Evolutionary conservation across 2,329 filamentous ascomycete species (phyloP).

Genomic region (Ophiognomonia clavigignenti-juglandacearum): DNA sequence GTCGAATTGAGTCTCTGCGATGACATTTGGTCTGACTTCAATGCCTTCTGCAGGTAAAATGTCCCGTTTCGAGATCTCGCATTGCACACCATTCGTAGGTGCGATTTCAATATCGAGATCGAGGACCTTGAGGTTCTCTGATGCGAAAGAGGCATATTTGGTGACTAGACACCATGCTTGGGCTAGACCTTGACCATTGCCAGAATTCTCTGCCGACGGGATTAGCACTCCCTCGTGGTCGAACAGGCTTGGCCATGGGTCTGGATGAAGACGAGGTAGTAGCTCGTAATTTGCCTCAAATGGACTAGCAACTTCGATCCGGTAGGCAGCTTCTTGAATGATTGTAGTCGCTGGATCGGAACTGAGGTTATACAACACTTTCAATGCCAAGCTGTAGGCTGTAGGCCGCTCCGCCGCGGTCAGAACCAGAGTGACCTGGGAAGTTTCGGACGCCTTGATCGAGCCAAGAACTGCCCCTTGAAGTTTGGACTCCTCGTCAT

Average conservation of each 20-base stretch:
- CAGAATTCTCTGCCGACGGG: slow-evolving; percentile 19
- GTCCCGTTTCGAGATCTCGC: slow-evolving; percentile 39
- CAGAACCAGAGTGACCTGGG: slow-evolving; percentile 42
- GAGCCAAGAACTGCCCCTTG: slow-evolving; percentile 38
- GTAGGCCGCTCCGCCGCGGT: slow-evolving; percentile 45
- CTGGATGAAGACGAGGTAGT: slow-evolving; percentile 69
- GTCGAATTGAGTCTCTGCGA: slow-evolving; percentile 68
- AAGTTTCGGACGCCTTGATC: slow-evolving; percentile 41
- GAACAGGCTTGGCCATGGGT: slow-evolving; percentile 87
- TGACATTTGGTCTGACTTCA: slow-evolving; percentile 58
- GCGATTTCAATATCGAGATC: slow-evolving; percentile 54
- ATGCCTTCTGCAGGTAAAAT: slow-evolving; percentile 36
- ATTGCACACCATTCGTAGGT: slow-evolving; percentile 52
- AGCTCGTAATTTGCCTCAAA: slow-evolving; percentile 94
- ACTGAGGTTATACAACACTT: slow-evolving; percentile 70
- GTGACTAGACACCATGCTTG: slow-evolving; percentile 80
- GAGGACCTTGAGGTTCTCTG: slow-evolving; percentile 60
- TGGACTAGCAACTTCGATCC: slow-evolving; percentile 70
- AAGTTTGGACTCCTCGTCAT: slow-evolving; percentile 33
- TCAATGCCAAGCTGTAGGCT: slow-evolving; percentile 65
- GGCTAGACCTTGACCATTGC: slow-evolving; percentile 51
- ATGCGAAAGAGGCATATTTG: slow-evolving; percentile 70
- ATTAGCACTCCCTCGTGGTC: slow-evolving; percentile 44
- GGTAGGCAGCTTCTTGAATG: slow-evolving; percentile 64
- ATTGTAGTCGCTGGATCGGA: slow-evolving; percentile 79